Conservation (phyloP, 2,329 filamentous ascomycete genomes). For the Cercospora zeae-maydis region DNA sequence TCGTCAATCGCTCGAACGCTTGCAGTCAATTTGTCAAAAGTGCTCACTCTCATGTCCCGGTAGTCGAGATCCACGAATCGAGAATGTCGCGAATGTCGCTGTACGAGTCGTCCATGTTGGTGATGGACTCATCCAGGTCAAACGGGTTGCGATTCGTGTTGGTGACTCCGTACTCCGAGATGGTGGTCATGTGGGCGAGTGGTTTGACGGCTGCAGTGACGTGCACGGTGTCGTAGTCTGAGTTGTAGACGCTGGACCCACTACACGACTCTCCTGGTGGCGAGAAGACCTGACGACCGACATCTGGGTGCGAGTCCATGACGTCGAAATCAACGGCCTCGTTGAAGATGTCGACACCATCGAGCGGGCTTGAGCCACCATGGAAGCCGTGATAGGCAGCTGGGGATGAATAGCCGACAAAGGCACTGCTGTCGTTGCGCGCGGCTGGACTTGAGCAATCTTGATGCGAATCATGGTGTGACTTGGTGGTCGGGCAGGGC, state of each 20-base stretch:
- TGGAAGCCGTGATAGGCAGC: slow-evolving; percentile 17
- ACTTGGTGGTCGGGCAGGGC: slow-evolving; percentile 17
- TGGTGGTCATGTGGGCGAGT: slow-evolving; percentile 42
- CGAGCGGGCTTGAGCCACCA: slow-evolving; percentile 24
- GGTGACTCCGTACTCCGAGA: slow-evolving; percentile 76
- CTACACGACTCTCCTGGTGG: slow-evolving; percentile 31
- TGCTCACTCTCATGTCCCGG: slow-evolving; percentile 4
- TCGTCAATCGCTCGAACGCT: slow-evolving; percentile 10
- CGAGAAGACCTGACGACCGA: slow-evolving; percentile 27
- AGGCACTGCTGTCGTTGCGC: slow-evolving; percentile 8
- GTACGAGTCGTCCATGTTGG: slow-evolving; percentile 22
- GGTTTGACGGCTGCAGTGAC: slow-evolving; percentile 22
- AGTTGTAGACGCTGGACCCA: slow-evolving; percentile 31
- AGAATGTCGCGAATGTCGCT: slow-evolving; percentile 27
- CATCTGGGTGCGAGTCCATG: slow-evolving; percentile 27
- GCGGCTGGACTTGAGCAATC: slow-evolving; percentile 21
- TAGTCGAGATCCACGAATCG: slow-evolving; percentile 25
- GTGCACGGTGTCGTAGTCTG: slow-evolving; percentile 26
- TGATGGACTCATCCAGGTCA: slow-evolving; percentile 20
- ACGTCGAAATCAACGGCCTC: slow-evolving; percentile 25
- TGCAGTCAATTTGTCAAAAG: slow-evolving; percentile 10
- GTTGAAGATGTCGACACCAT: slow-evolving; percentile 25
- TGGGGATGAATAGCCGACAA: slow-evolving; percentile 21
- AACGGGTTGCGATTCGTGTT: slow-evolving; percentile 62
- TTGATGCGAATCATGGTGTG: slow-evolving; percentile 3